A percentile compares a stretch with the other conserved stretches of the same genome.
Conservation (phyloP, 1,284 basidiomycete genomes). For the Agaricales sp. region DNA sequence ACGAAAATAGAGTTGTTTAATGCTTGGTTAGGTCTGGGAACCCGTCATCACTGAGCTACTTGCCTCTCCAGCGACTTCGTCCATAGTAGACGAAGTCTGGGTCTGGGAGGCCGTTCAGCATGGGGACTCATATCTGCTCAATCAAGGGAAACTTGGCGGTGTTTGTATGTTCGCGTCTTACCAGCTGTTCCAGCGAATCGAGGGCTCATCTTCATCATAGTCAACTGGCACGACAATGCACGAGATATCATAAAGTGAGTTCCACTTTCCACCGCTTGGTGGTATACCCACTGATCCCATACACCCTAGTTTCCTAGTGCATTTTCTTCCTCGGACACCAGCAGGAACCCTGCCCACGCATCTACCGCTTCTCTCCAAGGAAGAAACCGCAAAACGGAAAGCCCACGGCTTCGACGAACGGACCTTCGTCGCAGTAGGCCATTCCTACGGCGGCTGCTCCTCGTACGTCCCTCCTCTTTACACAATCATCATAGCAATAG, state of each 20-base stretch:
- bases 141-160: slow-evolving; percentile 40
- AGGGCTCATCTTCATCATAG: slow-evolving; percentile 21
- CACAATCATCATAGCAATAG: neutral
- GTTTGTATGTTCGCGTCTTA: slow-evolving; percentile 31
- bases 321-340: slow-evolving; percentile 42
- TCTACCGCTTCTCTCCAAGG: slow-evolving; percentile 32
- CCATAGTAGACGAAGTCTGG: slow-evolving; percentile 67
- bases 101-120: slow-evolving; percentile 70
- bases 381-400: slow-evolving; percentile 29
- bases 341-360: slow-evolving; percentile 32
- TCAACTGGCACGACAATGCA: slow-evolving; percentile 59
- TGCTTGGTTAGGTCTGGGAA: slow-evolving; percentile 60
- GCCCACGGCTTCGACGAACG: slow-evolving; percentile 34
- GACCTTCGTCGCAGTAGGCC: slow-evolving; percentile 59
- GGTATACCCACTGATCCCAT: neutral
- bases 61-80: slow-evolving; percentile 19
- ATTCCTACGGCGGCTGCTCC: slow-evolving; percentile 74
- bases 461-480: slow-evolving; percentile 31
- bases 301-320: slow-evolving; percentile 46
- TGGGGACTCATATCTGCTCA: slow-evolving; percentile 65
- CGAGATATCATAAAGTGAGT: slow-evolving; percentile 42
- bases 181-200: neutral
- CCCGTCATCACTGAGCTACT: slow-evolving; percentile 43
- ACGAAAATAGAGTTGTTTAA: neutral
- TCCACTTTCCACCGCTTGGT: neutral